Evolutionary conservation across 345 rosid genomes (phyloP), one percentile per base, ranked within the genome.

Genomic region (Syzygium oleosum): DNA sequence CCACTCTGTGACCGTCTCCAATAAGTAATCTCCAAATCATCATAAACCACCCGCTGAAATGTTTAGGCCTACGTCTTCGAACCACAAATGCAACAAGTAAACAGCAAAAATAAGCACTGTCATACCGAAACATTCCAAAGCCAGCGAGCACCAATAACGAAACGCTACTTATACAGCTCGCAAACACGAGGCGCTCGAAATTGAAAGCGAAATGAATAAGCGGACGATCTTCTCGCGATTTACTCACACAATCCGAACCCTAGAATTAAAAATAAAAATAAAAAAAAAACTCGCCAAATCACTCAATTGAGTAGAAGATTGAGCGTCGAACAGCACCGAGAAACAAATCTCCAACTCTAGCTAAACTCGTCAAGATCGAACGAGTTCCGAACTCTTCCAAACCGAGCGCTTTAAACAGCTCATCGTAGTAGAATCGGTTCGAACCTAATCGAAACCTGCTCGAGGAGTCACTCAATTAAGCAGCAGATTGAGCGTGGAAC

Each of bases 1-100:
- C 96, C 85, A 92, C 92, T 87, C 90, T 90, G 87, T 92, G 90
- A 84, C 90, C 91, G 34, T 93, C 92, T 90, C 90, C 89, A 73
- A 89, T 89, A 90, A 88, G 56, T 89, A 84, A 49, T 86, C 94
- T 94, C 97, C 95, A 91, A 91, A 85, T 87, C 88, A 87, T 87
- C 56, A 87, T 87, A 87, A 79, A 65, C 27, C 56, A 17, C 6
- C 87, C 88, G 4, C 52, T 27, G 13, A 79, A 16, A 77, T 53
- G 85, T 59, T 87, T 15, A 83, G 4, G 31, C 65, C 86, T 68
- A 56, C 65, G 68, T 65, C 52, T 29, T 86, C 23, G 63, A 29
- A 84, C 12, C 59, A 53, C 17, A 49, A 83, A 58, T 31, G 43
- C 56, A 17, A 34, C 46, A 73, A 73, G 43, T 41, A 34, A 68